Evolutionary conservation across 1,284 basidiomycete genomes (phyloP), one percentile per base, ranked within the genome.

Genomic region (Malassezia caprae): DNA sequence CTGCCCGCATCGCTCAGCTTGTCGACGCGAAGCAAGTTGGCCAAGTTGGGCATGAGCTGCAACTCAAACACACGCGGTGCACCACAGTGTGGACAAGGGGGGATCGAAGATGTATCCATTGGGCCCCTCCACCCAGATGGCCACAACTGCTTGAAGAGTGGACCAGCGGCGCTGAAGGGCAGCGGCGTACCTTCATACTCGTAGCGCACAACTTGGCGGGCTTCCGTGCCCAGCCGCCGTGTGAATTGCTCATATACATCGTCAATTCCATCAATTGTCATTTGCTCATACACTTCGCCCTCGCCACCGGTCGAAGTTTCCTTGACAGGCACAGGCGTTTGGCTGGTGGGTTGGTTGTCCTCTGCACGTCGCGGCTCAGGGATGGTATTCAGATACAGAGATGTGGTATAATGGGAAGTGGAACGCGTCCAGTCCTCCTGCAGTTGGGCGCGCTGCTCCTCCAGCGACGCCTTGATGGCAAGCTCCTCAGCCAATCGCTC

Each of bases 41-140:
- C 67, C 3, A 74, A 51, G 34, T 72, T 71, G 3, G 72, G 72
- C 72, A 74, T 74, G 40, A 74, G 67, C 54, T 74, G 72, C n/a
- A 67, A 56, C 54, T 74, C 72, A 39, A 72, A 74, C 4, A 64
- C 59, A 24, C 72, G 51, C 19, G 58, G 52, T 2, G 52, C 53
- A 8, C 69, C 68, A 48, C 72, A 74, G 1, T 43, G 35, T 2
- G 52, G 48, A 30, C 72, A 74, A 6, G 63, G 53, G 2, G 68
- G 67, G 4, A 72, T 59, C 12, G 31, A 26, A 23, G 40, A 45
- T 8, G 24, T 15, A 32, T 49, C 27, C 43, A 26, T 45, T 12
- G 24, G 23, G 5, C 27, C 48, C 2, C 26, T 24, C 48, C 23
- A 19, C 3, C 40, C 40, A 15, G 49, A 47, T 0, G 68, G 68